Evolutionary conservation across 371 early-diverging fungal species (phyloP).

Genomic region (Homolaphlyctis polyrhiza): DNA sequence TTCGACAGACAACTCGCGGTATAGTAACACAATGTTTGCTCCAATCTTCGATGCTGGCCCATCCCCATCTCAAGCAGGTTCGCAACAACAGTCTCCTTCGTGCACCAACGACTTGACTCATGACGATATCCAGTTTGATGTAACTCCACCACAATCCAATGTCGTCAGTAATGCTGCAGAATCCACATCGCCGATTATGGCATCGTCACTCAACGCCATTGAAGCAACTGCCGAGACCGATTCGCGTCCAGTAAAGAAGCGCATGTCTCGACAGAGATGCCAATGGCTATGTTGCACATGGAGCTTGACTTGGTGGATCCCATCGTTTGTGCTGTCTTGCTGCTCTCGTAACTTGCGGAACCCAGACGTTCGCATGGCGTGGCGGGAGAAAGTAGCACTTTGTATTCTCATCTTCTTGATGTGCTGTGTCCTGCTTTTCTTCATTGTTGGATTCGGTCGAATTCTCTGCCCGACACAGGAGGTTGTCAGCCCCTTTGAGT

Average conservation of each 20-base stretch:
- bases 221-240: too few relatives aligned
- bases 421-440: constrained; percentile 78
- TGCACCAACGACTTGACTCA: too few relatives aligned
- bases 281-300: constrained; percentile 37
- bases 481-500: constrained; percentile 48
- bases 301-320: constrained; percentile 36
- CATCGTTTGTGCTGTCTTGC: constrained; percentile 14
- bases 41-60: too few relatives aligned
- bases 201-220: neutral
- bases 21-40: too few relatives aligned
- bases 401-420: constrained; percentile 70
- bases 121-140: too few relatives aligned
- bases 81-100: too few relatives aligned
- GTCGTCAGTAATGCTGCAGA: too few relatives aligned
- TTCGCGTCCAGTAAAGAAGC: neutral
- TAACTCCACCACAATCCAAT: too few relatives aligned
- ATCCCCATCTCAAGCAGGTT: too few relatives aligned
- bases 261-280: neutral
- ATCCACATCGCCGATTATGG: neutral
- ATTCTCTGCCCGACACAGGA: constrained; percentile 83
- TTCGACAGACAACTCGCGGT: too few relatives aligned
- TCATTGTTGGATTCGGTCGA: constrained; percentile 80
- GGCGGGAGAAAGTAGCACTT: constrained; percentile 85
- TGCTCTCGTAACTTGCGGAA: constrained; percentile 63
- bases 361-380: constrained; percentile 87